A percentile compares a stretch with the other conserved stretches of the same genome.
Conservation (phyloP, 2,329 filamentous ascomycete genomes). For the Cordyceps tenuipes region DNA sequence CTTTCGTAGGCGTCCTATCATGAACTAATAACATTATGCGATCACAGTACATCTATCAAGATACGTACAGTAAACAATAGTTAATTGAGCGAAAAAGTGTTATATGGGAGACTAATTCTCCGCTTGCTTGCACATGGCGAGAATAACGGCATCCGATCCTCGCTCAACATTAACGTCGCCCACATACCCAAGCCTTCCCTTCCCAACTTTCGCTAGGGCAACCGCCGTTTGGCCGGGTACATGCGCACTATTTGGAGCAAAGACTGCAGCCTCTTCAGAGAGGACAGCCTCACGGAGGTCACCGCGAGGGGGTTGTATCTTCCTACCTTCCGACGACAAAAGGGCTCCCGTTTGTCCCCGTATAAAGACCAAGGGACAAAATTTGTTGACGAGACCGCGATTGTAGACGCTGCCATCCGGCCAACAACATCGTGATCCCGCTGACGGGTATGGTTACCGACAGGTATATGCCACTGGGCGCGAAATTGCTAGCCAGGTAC, state of each 20-base stretch:
- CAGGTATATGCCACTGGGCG: too few species aligned
- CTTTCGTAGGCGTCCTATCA: too few species aligned
- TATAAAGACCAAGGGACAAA: neutral
- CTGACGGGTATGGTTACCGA: too few species aligned
- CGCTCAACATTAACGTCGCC: constrained; percentile 22
- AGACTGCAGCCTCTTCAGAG: neutral
- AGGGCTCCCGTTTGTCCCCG: neutral
- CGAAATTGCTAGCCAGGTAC: neutral
- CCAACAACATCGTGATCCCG: too few species aligned
- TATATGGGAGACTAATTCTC: too few species aligned
- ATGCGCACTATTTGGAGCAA: neutral
- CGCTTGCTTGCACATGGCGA: constrained; percentile 19
- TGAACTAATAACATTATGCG: too few species aligned
- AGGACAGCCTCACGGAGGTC: too few species aligned
- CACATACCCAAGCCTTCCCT: constrained; percentile 22
- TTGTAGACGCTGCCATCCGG: neutral
- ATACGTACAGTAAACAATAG: too few species aligned
- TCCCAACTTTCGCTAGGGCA: constrained; percentile 19
- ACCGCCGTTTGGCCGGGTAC: constrained; percentile 16
- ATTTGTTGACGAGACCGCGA: neutral
- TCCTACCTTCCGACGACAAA: neutral
- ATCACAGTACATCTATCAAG: too few species aligned
- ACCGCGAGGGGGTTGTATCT: too few species aligned
- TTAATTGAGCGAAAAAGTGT: too few species aligned
- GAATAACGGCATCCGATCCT: constrained; percentile 18